Evolutionary conservation across 1,284 basidiomycete genomes (phyloP).

Genomic region (Cystobasidium sp.): DNA sequence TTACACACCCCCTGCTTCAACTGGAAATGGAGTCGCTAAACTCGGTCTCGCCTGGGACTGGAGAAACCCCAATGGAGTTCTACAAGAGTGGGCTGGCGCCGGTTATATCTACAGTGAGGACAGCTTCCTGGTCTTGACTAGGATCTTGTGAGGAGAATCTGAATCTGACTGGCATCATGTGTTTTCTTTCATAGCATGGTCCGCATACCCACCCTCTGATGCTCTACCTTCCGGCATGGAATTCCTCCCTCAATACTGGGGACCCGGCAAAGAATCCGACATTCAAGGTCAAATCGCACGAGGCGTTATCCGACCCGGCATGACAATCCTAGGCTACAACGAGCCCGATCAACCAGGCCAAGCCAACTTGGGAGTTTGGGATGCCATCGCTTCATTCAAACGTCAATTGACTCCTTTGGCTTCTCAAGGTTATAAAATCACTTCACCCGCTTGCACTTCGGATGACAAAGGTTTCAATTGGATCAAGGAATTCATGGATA

Average conservation of each 20-base stretch:
- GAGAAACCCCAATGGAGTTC: constrained; percentile 26
- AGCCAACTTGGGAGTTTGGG: constrained; percentile 39
- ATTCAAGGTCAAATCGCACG: constrained; percentile 35
- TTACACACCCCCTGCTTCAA: constrained; percentile 13
- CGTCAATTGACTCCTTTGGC: constrained; percentile 33
- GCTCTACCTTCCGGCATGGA: constrained; percentile 23
- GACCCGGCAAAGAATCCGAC: constrained; percentile 40
- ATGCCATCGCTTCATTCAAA: constrained; percentile 30
- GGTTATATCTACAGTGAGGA: constrained; percentile 20
- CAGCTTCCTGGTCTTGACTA: background rate
- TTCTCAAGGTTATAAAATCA: constrained; percentile 37
- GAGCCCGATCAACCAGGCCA: constrained; percentile 43
- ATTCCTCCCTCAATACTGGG: constrained; percentile 43
- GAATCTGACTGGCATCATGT: background rate
- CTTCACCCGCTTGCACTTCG: constrained; percentile 37
- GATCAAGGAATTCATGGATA: constrained; percentile 40
- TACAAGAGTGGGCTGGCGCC: constrained; percentile 29
- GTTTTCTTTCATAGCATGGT: constrained; percentile 24
- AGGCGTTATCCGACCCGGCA: constrained; percentile 41
- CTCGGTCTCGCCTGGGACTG: constrained; percentile 43
- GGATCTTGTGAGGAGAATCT: no score
- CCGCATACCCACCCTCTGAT: constrained; percentile 43
- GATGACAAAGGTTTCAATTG: constrained; percentile 41
- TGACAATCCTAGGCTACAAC: constrained; percentile 44
- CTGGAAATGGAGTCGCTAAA: background rate